A percentile compares a stretch with the other conserved stretches of the same genome.
Evolutionary conservation across 352 stramenopile species (phyloP).

Genomic region (Globisporangium apiculatum): DNA sequence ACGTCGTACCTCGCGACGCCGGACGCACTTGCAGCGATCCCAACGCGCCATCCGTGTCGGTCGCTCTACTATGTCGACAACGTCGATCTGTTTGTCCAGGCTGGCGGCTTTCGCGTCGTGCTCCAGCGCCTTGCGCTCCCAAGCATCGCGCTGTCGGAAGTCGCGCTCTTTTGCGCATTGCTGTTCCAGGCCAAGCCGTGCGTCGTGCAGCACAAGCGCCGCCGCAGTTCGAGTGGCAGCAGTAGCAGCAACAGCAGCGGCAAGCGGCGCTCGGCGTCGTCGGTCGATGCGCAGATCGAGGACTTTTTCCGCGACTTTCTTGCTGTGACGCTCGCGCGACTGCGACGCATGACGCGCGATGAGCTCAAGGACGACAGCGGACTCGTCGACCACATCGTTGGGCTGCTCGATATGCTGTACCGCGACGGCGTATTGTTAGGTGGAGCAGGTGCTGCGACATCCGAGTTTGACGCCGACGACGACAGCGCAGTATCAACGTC

Average conservation of each 20-base stretch:
- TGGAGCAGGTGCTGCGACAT: conserved; percentile 7
- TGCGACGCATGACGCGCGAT: conserved; percentile 56
- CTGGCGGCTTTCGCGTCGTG: conserved; percentile 66
- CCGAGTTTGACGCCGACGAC: conserved; percentile 15
- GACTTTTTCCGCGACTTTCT: conserved; percentile 81
- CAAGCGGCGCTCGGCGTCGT: conserved; percentile 11
- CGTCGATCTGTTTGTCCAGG: conserved; percentile 82
- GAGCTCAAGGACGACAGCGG: conserved; percentile 80
- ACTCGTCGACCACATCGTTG: conserved; percentile 68
- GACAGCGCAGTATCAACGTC: conserved; percentile 11
- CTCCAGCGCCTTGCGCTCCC: conserved; percentile 42
- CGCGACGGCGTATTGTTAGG: conserved; percentile 53
- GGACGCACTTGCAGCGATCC: conserved; percentile 44
- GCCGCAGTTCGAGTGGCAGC: conserved; percentile 25
- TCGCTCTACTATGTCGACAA: conserved; percentile 82
- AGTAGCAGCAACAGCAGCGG: not conserved
- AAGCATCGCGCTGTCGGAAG: conserved; percentile 44
- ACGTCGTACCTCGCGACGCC: conserved; percentile 64
- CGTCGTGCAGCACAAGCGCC: conserved; percentile 49
- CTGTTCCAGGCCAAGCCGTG: conserved; percentile 73
- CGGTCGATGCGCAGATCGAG: conserved; percentile 38
- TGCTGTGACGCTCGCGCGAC: conserved; percentile 54
- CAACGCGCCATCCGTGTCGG: conserved; percentile 58
- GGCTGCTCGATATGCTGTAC: conserved; percentile 63
- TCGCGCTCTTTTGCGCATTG: conserved; percentile 63